Base-by-base conservation (phyloP, 805 yeast genomes). In the Sungouiozyma intestinalis region DNA sequence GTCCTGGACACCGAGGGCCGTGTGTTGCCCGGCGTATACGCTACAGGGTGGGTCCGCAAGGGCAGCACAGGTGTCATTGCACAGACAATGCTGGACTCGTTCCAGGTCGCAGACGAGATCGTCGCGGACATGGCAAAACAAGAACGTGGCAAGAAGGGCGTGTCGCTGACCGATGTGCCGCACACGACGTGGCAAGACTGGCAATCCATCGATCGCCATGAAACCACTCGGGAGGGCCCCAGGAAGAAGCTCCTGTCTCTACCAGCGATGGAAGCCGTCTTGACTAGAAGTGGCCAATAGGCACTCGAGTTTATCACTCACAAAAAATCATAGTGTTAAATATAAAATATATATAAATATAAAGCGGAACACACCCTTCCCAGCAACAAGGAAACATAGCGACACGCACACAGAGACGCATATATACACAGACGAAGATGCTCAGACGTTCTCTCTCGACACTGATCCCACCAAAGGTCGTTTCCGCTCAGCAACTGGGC, bases 401-500 rank as follows among this genome's bases (percentile, higher is more conserved):
- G n/a, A n/a, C n/a, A n/a, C n/a, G n/a, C n/a, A n/a, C n/a, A n/a
- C n/a, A n/a, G n/a, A n/a, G n/a, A n/a, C n/a, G n/a, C n/a, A n/a
- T n/a, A n/a, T n/a, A n/a, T n/a, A n/a, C n/a, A n/a, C n/a, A n/a
- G n/a, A n/a, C n/a, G 61, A 83, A 79, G 72, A 74, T 87, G 68
- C 73, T 79, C 62, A 88, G 85, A 81, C 88, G 98, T 73, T 81
- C 81, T 58, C 76, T 90, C 67, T 87, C 97, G 52, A 83, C 97
- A 60, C 76, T 90, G 72, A 88, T 90, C 63, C 98, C 98, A 57
- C 98, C 98, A 66, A 90, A 90, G 90, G 81, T 90, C 63, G 97
- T 96, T 44, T 87, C 97, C 49, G 92, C 95, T 38, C 76, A 81
- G 82, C 88, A 86, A 82, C 73, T 92, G 54, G 95, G 95, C 46